Percentiles rank a stretch among this genome's conserved stretches.
These are phyloP conservation scores for Amaranthus cruentus DNA, from an alignment of 148 eudicot species.

Conservation along the genomic window DNA sequence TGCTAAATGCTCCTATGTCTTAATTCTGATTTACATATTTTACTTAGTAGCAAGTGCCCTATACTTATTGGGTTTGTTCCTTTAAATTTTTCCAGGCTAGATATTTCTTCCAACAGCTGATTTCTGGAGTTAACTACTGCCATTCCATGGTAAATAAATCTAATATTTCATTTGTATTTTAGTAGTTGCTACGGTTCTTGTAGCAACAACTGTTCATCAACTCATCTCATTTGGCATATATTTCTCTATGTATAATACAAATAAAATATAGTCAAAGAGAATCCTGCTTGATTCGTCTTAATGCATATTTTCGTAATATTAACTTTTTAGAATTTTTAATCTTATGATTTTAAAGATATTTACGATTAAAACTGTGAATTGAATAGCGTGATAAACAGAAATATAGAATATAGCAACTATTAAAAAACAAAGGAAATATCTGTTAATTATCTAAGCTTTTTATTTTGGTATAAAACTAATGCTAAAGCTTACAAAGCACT, in stretches of 20 bases:
- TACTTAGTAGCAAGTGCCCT: not conserved
- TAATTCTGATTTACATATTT: not conserved
- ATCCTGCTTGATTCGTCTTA: not conserved
- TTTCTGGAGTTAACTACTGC: constrained; percentile 75
- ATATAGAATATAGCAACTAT: too few species aligned
- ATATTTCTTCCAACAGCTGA: constrained; percentile 79
- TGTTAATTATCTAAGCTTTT: not conserved
- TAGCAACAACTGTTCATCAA: too few species aligned
- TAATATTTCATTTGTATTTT: not conserved
- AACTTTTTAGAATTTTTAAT: too few species aligned
- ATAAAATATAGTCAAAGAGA: not conserved
- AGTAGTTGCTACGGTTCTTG: not conserved
- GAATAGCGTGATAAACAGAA: too few species aligned
- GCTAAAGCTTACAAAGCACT: not conserved
- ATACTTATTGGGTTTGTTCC: not conserved
- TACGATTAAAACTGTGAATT: too few species aligned
- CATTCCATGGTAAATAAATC: constrained; percentile 56
- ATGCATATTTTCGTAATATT: too few species aligned
- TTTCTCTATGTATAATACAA: not conserved
- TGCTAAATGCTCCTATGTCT: not conserved
- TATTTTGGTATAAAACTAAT: not conserved
- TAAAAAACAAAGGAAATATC: too few species aligned
- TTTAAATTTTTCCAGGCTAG: constrained; percentile 41
- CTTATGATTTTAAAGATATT: too few species aligned
- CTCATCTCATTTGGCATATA: not conserved